A percentile compares a stretch with the other conserved stretches of the same genome.
Evolutionary conservation across 495 filamentous ascomycete genomes (phyloP).

Genomic region (Hypoxylon crocopeplum): DNA sequence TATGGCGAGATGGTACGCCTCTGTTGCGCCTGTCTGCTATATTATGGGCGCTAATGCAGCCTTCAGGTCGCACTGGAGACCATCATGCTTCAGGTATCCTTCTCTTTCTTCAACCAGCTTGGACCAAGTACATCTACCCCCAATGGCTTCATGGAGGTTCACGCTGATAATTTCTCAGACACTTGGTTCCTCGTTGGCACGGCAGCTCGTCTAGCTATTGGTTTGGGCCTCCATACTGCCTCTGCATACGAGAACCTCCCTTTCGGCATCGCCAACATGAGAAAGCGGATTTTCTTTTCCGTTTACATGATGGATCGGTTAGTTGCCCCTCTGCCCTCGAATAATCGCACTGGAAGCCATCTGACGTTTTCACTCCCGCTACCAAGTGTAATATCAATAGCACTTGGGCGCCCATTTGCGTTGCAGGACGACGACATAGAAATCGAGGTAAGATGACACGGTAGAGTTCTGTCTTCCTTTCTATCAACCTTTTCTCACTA

Average conservation of each 20-base stretch:
- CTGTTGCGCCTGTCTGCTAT: background rate
- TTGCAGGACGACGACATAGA: constrained; percentile 51
- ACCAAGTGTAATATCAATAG: constrained; percentile 47
- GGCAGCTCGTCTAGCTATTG: constrained; percentile 55
- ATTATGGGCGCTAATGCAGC: background rate
- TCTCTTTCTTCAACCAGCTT: constrained; percentile 51
- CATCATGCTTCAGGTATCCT: constrained; percentile 52
- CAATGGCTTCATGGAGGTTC: background rate
- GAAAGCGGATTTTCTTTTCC: constrained; percentile 50
- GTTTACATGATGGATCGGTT: constrained; percentile 57
- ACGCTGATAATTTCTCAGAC: constrained; percentile 5
- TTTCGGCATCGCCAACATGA: constrained; percentile 41
- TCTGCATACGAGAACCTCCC: constrained; percentile 34
- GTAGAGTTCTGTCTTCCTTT: background rate
- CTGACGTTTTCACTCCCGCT: constrained; percentile 3
- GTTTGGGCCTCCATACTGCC: constrained; percentile 49
- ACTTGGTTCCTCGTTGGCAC: constrained; percentile 44
- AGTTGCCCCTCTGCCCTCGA: background rate
- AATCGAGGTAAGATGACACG: constrained; percentile 37
- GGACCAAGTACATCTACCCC: constrained; percentile 45
- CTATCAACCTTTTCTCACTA: background rate
- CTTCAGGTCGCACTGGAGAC: constrained; percentile 46
- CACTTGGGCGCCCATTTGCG: constrained; percentile 50
- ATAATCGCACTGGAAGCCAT: background rate
- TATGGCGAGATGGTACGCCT: constrained; percentile 46